Conservation (phyloP, 208 protist species). For the Trypanosoma lewisi region DNA sequence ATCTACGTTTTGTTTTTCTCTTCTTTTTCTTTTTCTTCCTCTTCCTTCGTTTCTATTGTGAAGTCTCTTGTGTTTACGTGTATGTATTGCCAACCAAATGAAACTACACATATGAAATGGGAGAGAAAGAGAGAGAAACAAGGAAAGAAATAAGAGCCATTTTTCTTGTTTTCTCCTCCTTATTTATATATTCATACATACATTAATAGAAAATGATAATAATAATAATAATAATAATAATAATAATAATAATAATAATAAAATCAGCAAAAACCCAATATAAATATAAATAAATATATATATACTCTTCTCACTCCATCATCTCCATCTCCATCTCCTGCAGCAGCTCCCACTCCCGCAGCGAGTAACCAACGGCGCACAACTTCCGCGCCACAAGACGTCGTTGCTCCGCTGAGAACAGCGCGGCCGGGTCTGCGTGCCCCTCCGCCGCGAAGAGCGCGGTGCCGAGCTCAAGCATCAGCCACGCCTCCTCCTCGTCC, state of each 20-base stretch:
- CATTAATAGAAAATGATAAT: not conserved
- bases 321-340: slow-evolving; percentile 23
- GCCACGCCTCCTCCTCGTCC: slow-evolving; percentile 12
- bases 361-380: slow-evolving; percentile 48
- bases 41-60: too few species aligned
- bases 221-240: not conserved
- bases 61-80: too few species aligned
- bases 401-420: slow-evolving; percentile 20
- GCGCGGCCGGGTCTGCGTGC: not conserved
- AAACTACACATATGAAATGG: not conserved
- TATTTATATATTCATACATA: not conserved
- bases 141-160: not conserved
- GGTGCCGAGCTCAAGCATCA: slow-evolving; percentile 39
- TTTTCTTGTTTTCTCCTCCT: not conserved
- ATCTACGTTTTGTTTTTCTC: too few species aligned
- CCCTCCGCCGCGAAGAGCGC: slow-evolving; percentile 21
- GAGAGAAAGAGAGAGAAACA: not conserved
- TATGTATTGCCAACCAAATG: not conserved
- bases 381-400: slow-evolving; percentile 37
- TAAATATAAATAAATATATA: slow-evolving; percentile 11
- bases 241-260: not conserved
- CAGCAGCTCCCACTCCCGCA: slow-evolving; percentile 57
- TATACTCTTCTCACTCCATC: not conserved
- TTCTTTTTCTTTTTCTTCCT: too few species aligned
- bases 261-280: not conserved